phyloP scores from a whole-genome alignment of 2,329 filamentous ascomycete species.

The Colletotrichum musae region DNA sequence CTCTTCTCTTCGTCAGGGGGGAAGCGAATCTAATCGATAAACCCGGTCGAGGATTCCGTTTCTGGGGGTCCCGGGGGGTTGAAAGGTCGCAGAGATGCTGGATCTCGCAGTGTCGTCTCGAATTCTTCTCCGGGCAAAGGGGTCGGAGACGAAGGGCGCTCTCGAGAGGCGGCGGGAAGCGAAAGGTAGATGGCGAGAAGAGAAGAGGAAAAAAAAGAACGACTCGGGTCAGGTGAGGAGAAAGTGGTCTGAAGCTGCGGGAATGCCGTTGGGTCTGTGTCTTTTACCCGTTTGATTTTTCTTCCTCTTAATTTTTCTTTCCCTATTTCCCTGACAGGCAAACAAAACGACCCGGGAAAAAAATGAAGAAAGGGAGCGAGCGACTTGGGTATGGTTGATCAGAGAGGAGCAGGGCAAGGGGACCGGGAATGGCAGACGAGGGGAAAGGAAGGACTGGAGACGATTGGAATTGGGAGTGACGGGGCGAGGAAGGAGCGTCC shows the following conservation, averaged over 20 bases:
- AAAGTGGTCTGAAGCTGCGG: background rate
- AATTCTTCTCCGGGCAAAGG: background rate
- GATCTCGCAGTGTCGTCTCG: constrained; percentile 16
- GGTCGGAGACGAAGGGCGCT: background rate
- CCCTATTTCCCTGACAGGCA: constrained; percentile 24
- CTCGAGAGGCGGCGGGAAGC: constrained; percentile 2
- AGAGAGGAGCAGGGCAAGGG: constrained; percentile 2
- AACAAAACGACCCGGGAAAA: constrained; percentile 21
- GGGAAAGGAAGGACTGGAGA: constrained; percentile 27
- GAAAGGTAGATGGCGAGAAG: background rate
- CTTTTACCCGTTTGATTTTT: background rate
- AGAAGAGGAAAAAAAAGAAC: constrained; percentile 17
- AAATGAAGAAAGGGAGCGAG: constrained; percentile 21
- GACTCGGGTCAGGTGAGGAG: constrained; percentile 15
- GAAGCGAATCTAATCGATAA: constrained; percentile 14
- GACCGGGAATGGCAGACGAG: constrained; percentile 22
- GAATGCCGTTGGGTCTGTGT: constrained; percentile 4
- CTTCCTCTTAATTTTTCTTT: background rate
- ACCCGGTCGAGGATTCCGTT: constrained; percentile 27
- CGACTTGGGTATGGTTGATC: constrained; percentile 25
- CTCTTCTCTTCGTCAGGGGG: too few relatives aligned
- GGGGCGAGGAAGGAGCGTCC: constrained; percentile 39
- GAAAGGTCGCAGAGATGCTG: constrained; percentile 14
- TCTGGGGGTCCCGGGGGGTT: background rate
- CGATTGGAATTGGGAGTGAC: constrained; percentile 26